phyloP scores from a whole-genome alignment of 2,329 filamentous ascomycete species.

The Sclerotinia sclerotiorum region DNA sequence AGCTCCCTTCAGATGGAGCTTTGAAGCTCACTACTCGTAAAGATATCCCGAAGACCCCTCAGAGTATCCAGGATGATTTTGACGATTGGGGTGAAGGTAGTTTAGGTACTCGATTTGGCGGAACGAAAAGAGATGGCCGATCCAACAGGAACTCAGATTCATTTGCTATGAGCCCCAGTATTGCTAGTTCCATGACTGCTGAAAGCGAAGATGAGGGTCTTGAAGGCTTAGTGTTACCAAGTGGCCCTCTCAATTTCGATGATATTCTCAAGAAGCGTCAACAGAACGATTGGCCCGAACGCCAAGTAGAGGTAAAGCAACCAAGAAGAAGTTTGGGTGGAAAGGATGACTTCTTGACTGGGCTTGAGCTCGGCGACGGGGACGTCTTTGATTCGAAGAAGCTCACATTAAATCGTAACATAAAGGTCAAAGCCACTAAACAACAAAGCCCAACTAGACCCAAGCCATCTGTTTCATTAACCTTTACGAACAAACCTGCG shows the following conservation, averaged over 20 bases:
- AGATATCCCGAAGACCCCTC: slow-evolving; percentile 63
- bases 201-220: slow-evolving; percentile 95
- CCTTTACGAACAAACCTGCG: slow-evolving; percentile 80
- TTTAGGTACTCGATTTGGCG: slow-evolving; percentile 84
- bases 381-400: slow-evolving; percentile 80
- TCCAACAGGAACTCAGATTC: slow-evolving; percentile 83
- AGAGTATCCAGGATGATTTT: slow-evolving; percentile 68
- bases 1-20: slow-evolving; percentile 64
- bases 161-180: slow-evolving; percentile 87
- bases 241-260: slow-evolving; percentile 78
- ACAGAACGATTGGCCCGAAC: slow-evolving; percentile 57
- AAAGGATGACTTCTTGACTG: slow-evolving; percentile 79
- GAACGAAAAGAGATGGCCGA: slow-evolving; percentile 75
- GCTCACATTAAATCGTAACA: slow-evolving; percentile 83
- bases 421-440: slow-evolving; percentile 76
- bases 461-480: slow-evolving; percentile 78
- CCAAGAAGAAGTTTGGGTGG: slow-evolving; percentile 31
- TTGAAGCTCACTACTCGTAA: slow-evolving; percentile 61
- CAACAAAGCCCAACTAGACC: slow-evolving; percentile 68
- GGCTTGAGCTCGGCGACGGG: slow-evolving; percentile 81
- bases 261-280: slow-evolving; percentile 74
- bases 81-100: slow-evolving; percentile 94
- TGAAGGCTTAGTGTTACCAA: slow-evolving; percentile 82
- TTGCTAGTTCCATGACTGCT: slow-evolving; percentile 84
- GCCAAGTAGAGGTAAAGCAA: slow-evolving; percentile 45